Evolutionary conservation across 2,329 filamentous ascomycete species (phyloP), one percentile per base, ranked within the genome.

Genomic region (Pseudocercospora musae): DNA sequence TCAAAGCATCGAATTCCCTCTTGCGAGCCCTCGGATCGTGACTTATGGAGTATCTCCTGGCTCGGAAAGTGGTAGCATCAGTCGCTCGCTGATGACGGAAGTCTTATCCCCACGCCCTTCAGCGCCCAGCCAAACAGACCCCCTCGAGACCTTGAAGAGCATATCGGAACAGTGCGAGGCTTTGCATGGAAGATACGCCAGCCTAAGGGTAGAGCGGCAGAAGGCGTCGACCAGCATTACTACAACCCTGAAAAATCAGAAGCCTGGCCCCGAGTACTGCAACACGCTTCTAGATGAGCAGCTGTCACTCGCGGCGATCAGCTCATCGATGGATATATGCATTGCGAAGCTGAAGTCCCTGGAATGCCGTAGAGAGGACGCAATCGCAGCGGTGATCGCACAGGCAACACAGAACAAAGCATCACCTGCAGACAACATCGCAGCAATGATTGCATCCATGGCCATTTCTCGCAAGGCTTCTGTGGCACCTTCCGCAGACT

Each of bases 291-390:
- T 74, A 11, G 68, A 73, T 48, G 71, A 73, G 60, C 73, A 74
- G 31, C 58, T 74, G 31, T 68, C 67, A 18, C 66, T 74, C 10
- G 62, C 69, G 5, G 69, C 72, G 4, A 64, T 72, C 49, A 71
- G 68, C 58, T 72, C 70, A 40, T 73, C 72, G 0, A 74, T 74
- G 70, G 72, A 74, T 52, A 73, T 74, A 27, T 73, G 71, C 62
- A 68, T 73, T 46, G 72, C 73, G 6, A 73, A 73, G 52, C 58
- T 74, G 31, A 74, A 73, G 53, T 70, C 69, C 5, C 59, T 74
- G 11, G 70, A 73, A 20, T 73, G 70, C 48, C 59, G 67, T 20
- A 73, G 70, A 57, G 73, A 74, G 53, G 70, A 71, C 27, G 70
- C 69, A 1, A 66, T 72, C 20, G 48, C 63, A 37, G 63, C 62